Conservation (phyloP, 2,329 filamentous ascomycete species). For the Penicillium sp. region DNA sequence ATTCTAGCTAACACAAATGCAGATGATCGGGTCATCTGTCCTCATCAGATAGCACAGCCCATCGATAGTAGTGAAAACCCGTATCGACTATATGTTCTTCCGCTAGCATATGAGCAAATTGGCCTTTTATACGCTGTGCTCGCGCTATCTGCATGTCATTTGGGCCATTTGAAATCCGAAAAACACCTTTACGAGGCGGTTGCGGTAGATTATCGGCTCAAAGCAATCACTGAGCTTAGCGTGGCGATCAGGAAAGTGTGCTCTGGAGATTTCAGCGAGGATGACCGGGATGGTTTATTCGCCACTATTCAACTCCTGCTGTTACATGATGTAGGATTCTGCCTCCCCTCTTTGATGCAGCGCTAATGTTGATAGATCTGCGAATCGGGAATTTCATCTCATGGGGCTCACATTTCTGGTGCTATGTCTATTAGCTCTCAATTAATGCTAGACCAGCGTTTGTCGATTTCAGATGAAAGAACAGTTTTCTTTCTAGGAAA, state of each 20-base stretch:
- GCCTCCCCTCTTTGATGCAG: background rate
- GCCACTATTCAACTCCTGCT: slow-evolving; percentile 33
- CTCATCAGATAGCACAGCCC: slow-evolving; percentile 31
- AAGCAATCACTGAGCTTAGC: slow-evolving; percentile 29
- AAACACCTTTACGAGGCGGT: slow-evolving; percentile 22
- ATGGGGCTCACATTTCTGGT: slow-evolving; percentile 34
- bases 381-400: slow-evolving; percentile 32
- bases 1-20: background rate
- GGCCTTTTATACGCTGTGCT: slow-evolving; percentile 30
- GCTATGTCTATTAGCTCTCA: slow-evolving; percentile 35
- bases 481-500: slow-evolving; percentile 33
- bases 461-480: slow-evolving; percentile 24
- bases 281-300: slow-evolving; percentile 31
- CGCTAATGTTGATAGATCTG: slow-evolving; percentile 23
- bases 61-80: slow-evolving; percentile 25
- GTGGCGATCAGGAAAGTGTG: slow-evolving; percentile 25
- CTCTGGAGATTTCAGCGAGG: slow-evolving; percentile 22
- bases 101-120: slow-evolving; percentile 29
- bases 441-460: slow-evolving; percentile 22
- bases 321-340: slow-evolving; percentile 29
- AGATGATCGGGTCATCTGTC: slow-evolving; percentile 31
- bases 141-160: slow-evolving; percentile 30
- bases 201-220: slow-evolving; percentile 30
- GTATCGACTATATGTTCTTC: slow-evolving; percentile 30
- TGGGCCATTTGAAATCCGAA: slow-evolving; percentile 24